Evolutionary conservation across 2,329 filamentous ascomycete genomes (phyloP).

Genomic region (Pestalotiopsis sp.): DNA sequence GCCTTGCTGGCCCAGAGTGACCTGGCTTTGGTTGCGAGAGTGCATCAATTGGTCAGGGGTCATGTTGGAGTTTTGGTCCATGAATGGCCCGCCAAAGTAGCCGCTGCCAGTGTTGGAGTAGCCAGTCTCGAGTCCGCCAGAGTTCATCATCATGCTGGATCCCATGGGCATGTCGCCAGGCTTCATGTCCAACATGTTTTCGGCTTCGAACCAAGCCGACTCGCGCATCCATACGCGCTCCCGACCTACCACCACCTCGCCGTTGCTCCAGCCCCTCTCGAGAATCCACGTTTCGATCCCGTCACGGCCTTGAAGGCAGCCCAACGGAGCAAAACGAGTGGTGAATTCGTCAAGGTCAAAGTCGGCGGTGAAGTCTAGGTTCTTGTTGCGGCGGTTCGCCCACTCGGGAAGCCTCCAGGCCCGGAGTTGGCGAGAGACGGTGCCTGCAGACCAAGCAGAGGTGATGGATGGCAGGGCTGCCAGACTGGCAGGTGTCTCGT

Average conservation of each 20-base stretch:
- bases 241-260: slow-evolving; percentile 87
- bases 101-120: slow-evolving; percentile 70
- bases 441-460: slow-evolving; percentile 91
- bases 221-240: slow-evolving; percentile 97
- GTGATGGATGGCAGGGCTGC: slow-evolving; percentile 72
- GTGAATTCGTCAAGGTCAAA: slow-evolving; percentile 94
- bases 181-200: slow-evolving; percentile 92
- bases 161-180: slow-evolving; percentile 45
- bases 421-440: slow-evolving; percentile 88
- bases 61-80: slow-evolving; percentile 63
- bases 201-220: slow-evolving; percentile 94
- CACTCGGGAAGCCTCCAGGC: slow-evolving; percentile 94
- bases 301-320: slow-evolving; percentile 87
- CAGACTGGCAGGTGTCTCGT: slow-evolving; percentile 76
- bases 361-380: slow-evolving; percentile 93
- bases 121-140: slow-evolving; percentile 68
- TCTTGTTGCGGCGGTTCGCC: slow-evolving; percentile 90
- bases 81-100: slow-evolving; percentile 69
- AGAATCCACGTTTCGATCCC: slow-evolving; percentile 94
- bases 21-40: slow-evolving; percentile 55
- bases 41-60: slow-evolving; percentile 75
- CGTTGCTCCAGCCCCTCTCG: slow-evolving; percentile 97
- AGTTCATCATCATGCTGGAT: slow-evolving; percentile 35
- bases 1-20: slow-evolving; percentile 40
- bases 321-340: slow-evolving; percentile 78